These are phyloP conservation scores for Penicillium cinerascens DNA, from an alignment of 495 filamentous ascomycete genomes.

Conservation along the genomic window DNA sequence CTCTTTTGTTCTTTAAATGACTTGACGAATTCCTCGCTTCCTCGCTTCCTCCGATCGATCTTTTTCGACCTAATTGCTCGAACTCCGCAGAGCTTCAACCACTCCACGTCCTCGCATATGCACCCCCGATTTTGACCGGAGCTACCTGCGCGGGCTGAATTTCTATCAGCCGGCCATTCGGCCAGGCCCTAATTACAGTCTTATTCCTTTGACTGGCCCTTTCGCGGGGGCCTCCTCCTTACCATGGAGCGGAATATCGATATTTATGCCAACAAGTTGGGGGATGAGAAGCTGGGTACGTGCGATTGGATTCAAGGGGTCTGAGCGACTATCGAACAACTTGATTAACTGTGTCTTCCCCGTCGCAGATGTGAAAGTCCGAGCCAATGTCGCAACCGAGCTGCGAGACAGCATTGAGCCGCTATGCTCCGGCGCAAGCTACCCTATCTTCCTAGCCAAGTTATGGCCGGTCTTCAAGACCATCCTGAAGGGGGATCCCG, in stretches of 20 bases:
- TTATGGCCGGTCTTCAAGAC: constrained; percentile 86
- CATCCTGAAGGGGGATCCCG: constrained; percentile 80
- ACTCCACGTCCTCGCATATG: constrained; percentile 51
- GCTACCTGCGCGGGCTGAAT: constrained; percentile 30
- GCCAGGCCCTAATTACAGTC: constrained; percentile 37
- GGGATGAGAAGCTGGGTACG: constrained; percentile 58
- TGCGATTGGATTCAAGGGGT: not conserved
- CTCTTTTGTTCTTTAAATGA: constrained; percentile 35
- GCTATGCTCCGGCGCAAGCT: constrained; percentile 60
- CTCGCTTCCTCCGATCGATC: constrained; percentile 24
- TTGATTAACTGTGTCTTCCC: constrained; percentile 5
- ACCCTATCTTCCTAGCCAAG: constrained; percentile 74
- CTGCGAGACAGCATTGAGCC: constrained; percentile 82
- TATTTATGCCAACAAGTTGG: constrained; percentile 56
- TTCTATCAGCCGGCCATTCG: constrained; percentile 37
- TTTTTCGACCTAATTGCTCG: constrained; percentile 57
- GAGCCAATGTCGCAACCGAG: constrained; percentile 71
- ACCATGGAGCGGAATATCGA: constrained; percentile 56
- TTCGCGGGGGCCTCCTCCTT: constrained; percentile 21
- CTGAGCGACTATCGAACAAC: not conserved
- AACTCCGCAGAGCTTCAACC: constrained; percentile 33
- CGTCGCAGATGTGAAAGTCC: constrained; percentile 64
- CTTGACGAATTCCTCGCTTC: constrained; percentile 32
- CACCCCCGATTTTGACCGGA: constrained; percentile 20
- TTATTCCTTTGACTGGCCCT: constrained; percentile 23